Evolutionary conservation across 805 yeast species (phyloP).

Genomic region (Wickerhamiella kazuoi): DNA sequence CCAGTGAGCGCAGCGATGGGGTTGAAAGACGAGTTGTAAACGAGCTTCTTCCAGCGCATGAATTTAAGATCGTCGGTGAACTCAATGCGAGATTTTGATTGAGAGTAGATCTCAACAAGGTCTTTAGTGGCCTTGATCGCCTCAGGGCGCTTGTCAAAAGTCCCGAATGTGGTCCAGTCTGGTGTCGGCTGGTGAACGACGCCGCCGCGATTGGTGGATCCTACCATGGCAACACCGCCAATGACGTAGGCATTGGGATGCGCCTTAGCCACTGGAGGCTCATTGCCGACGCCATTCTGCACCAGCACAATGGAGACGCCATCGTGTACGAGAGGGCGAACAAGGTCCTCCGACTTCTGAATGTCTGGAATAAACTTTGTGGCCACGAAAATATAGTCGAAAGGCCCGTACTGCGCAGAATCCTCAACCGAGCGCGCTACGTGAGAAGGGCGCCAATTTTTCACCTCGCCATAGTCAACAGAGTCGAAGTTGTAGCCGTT

Average conservation of each 20-base stretch:
- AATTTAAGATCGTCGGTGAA: conserved; percentile 30
- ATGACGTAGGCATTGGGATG: conserved; percentile 35
- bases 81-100: conserved; percentile 25
- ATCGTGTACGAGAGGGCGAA: conserved; percentile 32
- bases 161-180: conserved; percentile 36
- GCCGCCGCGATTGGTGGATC: conserved; percentile 38
- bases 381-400: conserved; percentile 41
- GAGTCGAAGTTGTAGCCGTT: conserved; percentile 46
- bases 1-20: conserved; percentile 42
- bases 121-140: conserved; percentile 23
- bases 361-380: conserved; percentile 55
- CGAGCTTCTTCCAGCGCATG: conserved; percentile 47
- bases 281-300: conserved; percentile 53
- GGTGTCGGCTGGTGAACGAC: conserved; percentile 32
- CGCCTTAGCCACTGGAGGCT: conserved; percentile 32
- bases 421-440: conserved; percentile 25
- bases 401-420: conserved; percentile 27
- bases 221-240: conserved; percentile 49
- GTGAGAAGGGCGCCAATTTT: conserved; percentile 35
- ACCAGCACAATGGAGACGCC: conserved; percentile 36
- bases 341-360: conserved; percentile 32
- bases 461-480: conserved; percentile 39
- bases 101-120: conserved; percentile 31
- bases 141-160: conserved; percentile 28
- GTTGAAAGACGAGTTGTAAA: conserved; percentile 54